Evolutionary conservation across 2,329 filamentous ascomycete genomes (phyloP).

Genomic region (Aspergillus sp.): DNA sequence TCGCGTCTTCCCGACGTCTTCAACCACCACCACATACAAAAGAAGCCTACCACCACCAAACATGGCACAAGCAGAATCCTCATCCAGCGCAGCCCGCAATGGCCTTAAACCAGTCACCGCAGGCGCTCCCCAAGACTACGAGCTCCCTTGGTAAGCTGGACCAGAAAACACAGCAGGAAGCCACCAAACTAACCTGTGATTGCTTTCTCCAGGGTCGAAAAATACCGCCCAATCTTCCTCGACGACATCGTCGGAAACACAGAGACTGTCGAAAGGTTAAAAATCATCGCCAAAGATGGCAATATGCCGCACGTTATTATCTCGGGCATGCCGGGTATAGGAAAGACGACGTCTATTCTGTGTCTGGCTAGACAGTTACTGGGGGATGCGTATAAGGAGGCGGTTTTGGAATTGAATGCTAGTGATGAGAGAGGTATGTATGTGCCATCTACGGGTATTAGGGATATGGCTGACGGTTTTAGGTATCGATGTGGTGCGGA

Average conservation of each 20-base stretch:
- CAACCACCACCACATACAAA: not conserved
- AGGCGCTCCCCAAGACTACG: slow-evolving; percentile 38
- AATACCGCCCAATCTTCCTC: slow-evolving; percentile 88
- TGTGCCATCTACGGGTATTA: too few species aligned
- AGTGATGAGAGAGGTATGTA: slow-evolving; percentile 75
- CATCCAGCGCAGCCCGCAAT: slow-evolving; percentile 35
- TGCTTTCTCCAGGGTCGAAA: slow-evolving; percentile 69
- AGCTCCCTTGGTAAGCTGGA: slow-evolving; percentile 40
- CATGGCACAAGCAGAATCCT: slow-evolving; percentile 43
- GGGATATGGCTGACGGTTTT: not conserved
- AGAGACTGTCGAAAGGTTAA: slow-evolving; percentile 91
- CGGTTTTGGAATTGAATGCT: slow-evolving; percentile 90
- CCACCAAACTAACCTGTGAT: too few species aligned
- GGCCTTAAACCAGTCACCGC: slow-evolving; percentile 32
- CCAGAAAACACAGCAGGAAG: not conserved
- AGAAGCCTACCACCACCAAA: slow-evolving; percentile 4
- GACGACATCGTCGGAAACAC: slow-evolving; percentile 97
- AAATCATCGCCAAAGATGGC: slow-evolving; percentile 96
- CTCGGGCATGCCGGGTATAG: slow-evolving; percentile 98
- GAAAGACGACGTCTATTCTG: slow-evolving; percentile 92
- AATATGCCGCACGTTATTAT: slow-evolving; percentile 99
- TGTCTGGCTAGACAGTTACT: slow-evolving; percentile 87
- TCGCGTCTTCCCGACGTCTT: slow-evolving; percentile 17
- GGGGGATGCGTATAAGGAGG: slow-evolving; percentile 92
- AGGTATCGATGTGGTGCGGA: slow-evolving; percentile 95